phyloP scores from a whole-genome alignment of 1,139 yeast genomes.

The Suhomyces anneliseae region DNA sequence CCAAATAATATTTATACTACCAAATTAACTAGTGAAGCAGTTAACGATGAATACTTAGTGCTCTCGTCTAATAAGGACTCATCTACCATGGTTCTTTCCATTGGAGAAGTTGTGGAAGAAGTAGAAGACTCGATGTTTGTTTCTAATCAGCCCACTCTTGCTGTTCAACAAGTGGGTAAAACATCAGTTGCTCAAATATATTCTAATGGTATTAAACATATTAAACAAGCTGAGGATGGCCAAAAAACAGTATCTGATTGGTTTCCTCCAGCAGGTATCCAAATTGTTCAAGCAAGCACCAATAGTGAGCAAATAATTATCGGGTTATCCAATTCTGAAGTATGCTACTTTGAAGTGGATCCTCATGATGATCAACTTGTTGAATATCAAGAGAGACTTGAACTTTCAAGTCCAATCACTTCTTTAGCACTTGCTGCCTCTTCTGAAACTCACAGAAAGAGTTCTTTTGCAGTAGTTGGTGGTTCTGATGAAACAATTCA shows the following conservation, averaged over 20 bases:
- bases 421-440: slow-evolving; percentile 53
- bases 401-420: slow-evolving; percentile 51
- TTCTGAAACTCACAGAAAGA: slow-evolving; percentile 44
- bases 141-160: slow-evolving; percentile 59
- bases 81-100: slow-evolving; percentile 70
- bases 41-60: slow-evolving; percentile 63
- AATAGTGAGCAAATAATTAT: slow-evolving; percentile 69
- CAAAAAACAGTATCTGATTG: slow-evolving; percentile 51
- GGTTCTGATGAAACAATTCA: slow-evolving; percentile 71
- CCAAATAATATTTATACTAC: slow-evolving; percentile 67
- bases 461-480: slow-evolving; percentile 67
- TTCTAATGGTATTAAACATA: slow-evolving; percentile 68
- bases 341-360: slow-evolving; percentile 83
- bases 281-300: slow-evolving; percentile 57
- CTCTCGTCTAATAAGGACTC: slow-evolving; percentile 57
- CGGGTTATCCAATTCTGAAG: slow-evolving; percentile 69
- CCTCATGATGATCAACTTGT: slow-evolving; percentile 58
- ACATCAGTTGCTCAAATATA: slow-evolving; percentile 72
- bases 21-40: slow-evolving; percentile 43
- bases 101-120: slow-evolving; percentile 80
- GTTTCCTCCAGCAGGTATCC: slow-evolving; percentile 82
- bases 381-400: slow-evolving; percentile 67
- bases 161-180: slow-evolving; percentile 68
- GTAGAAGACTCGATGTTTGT: slow-evolving; percentile 65
- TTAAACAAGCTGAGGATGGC: slow-evolving; percentile 32